Evolutionary conservation across 306 rosid species (phyloP), one percentile per base, ranked within the genome.

Genomic region (Myrica gale): DNA sequence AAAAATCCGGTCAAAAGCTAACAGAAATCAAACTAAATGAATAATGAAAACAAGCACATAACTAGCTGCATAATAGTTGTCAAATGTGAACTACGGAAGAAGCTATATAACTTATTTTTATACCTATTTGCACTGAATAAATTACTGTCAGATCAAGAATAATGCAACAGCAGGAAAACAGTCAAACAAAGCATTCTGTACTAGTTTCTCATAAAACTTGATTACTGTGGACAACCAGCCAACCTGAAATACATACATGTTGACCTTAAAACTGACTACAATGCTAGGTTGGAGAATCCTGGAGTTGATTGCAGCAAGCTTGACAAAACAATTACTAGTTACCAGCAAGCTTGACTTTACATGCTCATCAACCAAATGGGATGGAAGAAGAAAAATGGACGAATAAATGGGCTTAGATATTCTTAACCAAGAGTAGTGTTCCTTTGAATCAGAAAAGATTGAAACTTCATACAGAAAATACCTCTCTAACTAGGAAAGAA

Each of bases 271-370:
- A 86, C 61, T 77, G 79, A 69, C 74, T 71, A 84, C 66, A 72
- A 87, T 75, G 89, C 86, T 66, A 89, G 88, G 82, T 83, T 69
- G 83, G 76, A 79, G 86, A 77, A 80, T 79, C 89, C 77, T 78
- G 73, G 82, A 76, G 86, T 76, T 78, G 79, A 73, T 80, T 79
- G 88, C 88, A 89, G 89, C 85, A 87, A 85, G 87, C 91, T 84
- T 83, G 82, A 83, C 83, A 85, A 80, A 77, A 76, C 78, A 80
- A 69, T 83, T 62, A 87, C 82, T 73, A 79, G 84, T 79, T 82
- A 86, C 74, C 78, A 78, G 50, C 82, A 85, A 80, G 76, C 81
- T 83, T 84, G 86, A 79, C 72, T 89, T 89, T 78, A 80, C 83
- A 83, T 84, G 89, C 70, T 76, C 78, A 85, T 77, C 81, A 87